Conservation (phyloP, 352 stramenopile species). For the Phytophthora constricta region DNA sequence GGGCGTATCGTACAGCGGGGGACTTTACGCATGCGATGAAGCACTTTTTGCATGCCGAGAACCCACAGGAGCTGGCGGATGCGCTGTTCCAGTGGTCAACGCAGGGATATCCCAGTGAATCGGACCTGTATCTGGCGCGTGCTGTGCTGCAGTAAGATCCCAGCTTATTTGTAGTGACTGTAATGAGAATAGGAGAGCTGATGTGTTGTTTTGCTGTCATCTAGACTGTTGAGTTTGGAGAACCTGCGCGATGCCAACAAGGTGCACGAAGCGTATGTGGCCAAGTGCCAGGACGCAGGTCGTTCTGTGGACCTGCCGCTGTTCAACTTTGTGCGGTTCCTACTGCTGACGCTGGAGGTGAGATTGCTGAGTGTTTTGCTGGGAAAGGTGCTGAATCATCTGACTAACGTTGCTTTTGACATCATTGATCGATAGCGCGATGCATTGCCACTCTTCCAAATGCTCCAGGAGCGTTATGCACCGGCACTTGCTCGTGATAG, state of each 20-base stretch:
- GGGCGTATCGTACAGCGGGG: constrained; percentile 55
- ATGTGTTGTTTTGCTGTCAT: constrained; percentile 14
- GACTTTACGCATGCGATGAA: constrained; percentile 77
- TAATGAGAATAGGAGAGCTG: constrained; percentile 4
- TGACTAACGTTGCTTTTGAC: neutral
- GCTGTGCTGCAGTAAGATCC: constrained; percentile 76
- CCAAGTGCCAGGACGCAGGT: constrained; percentile 48
- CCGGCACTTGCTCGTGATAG: constrained; percentile 73
- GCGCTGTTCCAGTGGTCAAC: constrained; percentile 80
- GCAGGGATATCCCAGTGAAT: constrained; percentile 80
- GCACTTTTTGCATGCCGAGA: constrained; percentile 83
- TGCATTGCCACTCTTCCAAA: constrained; percentile 85
- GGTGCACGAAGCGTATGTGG: constrained; percentile 73
- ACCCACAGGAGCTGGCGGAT: constrained; percentile 68
- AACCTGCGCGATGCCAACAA: constrained; percentile 89
- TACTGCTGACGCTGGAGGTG: constrained; percentile 87
- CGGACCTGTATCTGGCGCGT: constrained; percentile 81
- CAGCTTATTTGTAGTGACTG: neutral
- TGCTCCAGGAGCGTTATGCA: constrained; percentile 87
- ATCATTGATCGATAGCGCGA: constrained; percentile 57
- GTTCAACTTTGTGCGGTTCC: constrained; percentile 85
- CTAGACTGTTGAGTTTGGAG: constrained; percentile 79
- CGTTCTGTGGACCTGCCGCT: constrained; percentile 72
- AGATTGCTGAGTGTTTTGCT: neutral
- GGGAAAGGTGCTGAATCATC: neutral